Evolutionary conservation across 2,329 filamentous ascomycete genomes (phyloP), one percentile per base, ranked within the genome.

Genomic region (Exophiala viscosa): DNA sequence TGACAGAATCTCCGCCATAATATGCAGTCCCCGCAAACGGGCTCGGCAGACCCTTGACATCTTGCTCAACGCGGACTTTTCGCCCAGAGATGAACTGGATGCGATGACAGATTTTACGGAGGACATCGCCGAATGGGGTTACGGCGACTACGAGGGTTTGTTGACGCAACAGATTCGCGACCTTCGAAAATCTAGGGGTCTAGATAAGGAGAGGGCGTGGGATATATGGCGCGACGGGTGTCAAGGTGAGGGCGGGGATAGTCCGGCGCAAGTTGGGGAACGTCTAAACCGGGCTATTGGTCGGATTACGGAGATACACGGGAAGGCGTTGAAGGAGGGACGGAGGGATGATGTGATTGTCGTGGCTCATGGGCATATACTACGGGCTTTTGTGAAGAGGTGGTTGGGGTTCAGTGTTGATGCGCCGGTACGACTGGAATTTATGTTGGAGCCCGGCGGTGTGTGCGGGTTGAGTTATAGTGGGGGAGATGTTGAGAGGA

Each of bases 71-170:
- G 50, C 45, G 17, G 23, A 50, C 11, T 13, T 15, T 15, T 52
- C 46, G 3, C 1, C 41, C 2, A 14, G 14, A 14, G 31, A 31
- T 3, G 61, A 58, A 44, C 45, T 60, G 15, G 42, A 42, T 3
- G n/a, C 7, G 34, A 36, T 13, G n/a, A n/a, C 40, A 15, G 20
- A 17, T 7, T 45, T 69, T 11, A 82, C 77, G 1, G 75, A 79
- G 38, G 51, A 67, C 69, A 69, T 85, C 39, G 69, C 75, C 1
- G 82, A 85, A 64, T 85, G 82, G 82, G 76, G 80, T 54, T 85
- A 85, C 66, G 82, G 82, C 41, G 69, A 76, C 54, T 85, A 85
- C 64, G 82, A 85, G 65, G 82, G 82, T 9, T 65, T 83, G 18
- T 73, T 73, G 41, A 73, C 70, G 6, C 62, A 69, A n/a, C 69